Percentiles rank a stretch among this genome's conserved stretches.
Evolutionary conservation across 2,329 filamentous ascomycete genomes (phyloP).

Genomic region (Lizonia empirigonia): DNA sequence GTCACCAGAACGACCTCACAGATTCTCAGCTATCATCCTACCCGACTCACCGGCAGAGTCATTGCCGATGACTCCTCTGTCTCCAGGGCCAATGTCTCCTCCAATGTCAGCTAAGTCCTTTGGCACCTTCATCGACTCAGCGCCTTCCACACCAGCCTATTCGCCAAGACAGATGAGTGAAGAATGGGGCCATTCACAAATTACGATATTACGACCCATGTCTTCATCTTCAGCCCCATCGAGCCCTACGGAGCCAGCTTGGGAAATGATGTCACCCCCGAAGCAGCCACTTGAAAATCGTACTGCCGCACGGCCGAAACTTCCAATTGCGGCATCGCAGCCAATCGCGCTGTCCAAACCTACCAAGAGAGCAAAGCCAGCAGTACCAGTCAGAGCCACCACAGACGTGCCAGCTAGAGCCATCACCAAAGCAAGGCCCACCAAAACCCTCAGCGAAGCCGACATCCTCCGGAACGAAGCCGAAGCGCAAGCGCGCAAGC

Average conservation of each 20-base stretch:
- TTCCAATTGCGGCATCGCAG: neutral
- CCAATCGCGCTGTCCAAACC: slow-evolving; percentile 23
- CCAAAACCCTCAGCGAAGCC: slow-evolving; percentile 2
- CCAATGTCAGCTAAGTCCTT: slow-evolving; percentile 46
- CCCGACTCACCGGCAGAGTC: slow-evolving; percentile 24
- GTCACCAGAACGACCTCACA: slow-evolving; percentile 38
- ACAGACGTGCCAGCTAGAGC: slow-evolving; percentile 9
- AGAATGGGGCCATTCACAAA: slow-evolving; percentile 36
- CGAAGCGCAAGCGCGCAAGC: slow-evolving; percentile 19
- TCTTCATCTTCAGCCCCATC: slow-evolving; percentile 34
- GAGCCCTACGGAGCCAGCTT: slow-evolving; percentile 38
- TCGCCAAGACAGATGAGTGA: slow-evolving; percentile 35
- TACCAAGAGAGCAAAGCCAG: slow-evolving; percentile 13
- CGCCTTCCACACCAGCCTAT: slow-evolving; percentile 46
- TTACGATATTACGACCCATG: slow-evolving; percentile 37
- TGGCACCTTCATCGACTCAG: slow-evolving; percentile 46
- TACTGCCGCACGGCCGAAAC: neutral
- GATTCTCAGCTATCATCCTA: slow-evolving; percentile 32
- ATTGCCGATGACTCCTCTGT: slow-evolving; percentile 29
- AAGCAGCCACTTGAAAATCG: slow-evolving; percentile 15
- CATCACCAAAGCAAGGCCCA: no score
- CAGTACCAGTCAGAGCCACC: slow-evolving; percentile 6
- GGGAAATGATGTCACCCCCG: slow-evolving; percentile 41
- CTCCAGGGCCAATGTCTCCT: slow-evolving; percentile 38
- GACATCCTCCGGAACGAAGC: slow-evolving; percentile 25